A percentile compares a stretch with the other conserved stretches of the same genome.
Evolutionary conservation across 2,329 filamentous ascomycete genomes (phyloP).

Genomic region (Chaetomiaceae sp.): DNA sequence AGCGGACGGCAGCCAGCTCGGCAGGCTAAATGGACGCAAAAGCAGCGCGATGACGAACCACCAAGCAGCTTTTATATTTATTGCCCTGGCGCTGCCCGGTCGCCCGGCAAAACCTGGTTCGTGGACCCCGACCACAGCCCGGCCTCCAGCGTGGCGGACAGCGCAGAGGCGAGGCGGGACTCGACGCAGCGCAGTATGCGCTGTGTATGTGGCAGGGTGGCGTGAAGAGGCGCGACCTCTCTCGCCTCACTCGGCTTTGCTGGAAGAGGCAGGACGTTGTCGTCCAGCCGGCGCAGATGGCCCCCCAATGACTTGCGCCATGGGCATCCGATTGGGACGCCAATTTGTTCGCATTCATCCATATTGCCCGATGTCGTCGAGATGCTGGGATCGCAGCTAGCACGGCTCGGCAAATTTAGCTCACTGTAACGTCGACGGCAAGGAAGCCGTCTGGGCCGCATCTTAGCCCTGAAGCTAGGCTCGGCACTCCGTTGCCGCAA

Average conservation of each 20-base stretch:
- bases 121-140: conserved; percentile 4
- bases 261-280: not conserved
- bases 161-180: no score
- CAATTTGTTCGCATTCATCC: conserved; percentile 19
- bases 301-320: not conserved
- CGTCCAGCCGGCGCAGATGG: not conserved
- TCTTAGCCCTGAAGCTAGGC: no score
- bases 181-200: no score
- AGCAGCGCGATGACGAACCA: conserved; percentile 5
- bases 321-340: conserved; percentile 5
- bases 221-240: no score
- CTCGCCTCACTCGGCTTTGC: no score
- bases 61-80: not conserved
- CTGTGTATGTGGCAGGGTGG: no score
- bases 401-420: conserved; percentile 16
- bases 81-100: not conserved
- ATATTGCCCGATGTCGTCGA: conserved; percentile 17
- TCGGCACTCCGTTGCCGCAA: no score
- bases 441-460: not conserved
- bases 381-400: not conserved
- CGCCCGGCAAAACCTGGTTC: conserved; percentile 12
- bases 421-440: not conserved
- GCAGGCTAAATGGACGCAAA: conserved; percentile 20
- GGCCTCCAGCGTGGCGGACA: not conserved
- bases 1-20: conserved; percentile 13